phyloP scores from a whole-genome alignment of 78 protist genomes.

The slime mould (Dictyostelium discoideum) region DNA sequence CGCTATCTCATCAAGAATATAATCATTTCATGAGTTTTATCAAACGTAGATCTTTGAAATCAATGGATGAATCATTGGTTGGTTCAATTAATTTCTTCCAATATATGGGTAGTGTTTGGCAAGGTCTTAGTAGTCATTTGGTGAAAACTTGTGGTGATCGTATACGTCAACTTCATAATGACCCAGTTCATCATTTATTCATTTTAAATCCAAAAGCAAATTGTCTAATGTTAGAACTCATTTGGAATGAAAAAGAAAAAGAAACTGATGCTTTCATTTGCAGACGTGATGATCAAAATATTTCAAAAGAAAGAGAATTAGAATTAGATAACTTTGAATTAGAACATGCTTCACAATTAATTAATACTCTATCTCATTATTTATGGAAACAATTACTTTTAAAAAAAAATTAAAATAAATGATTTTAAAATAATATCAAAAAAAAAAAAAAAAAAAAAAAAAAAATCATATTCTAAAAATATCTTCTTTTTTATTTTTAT shows the following conservation, averaged over 20 bases:
- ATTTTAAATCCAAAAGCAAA: slow-evolving; percentile 62
- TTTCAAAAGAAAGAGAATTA: slow-evolving; percentile 18
- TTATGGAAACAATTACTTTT: slow-evolving; percentile 45
- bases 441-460: too few relatives aligned
- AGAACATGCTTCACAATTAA: slow-evolving; percentile 64
- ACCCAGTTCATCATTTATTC: slow-evolving; percentile 49
- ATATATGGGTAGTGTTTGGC: slow-evolving; percentile 72
- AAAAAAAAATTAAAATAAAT: not conserved
- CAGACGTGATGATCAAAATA: slow-evolving; percentile 53
- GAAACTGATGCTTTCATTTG: slow-evolving; percentile 73
- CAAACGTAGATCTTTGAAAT: slow-evolving; percentile 38
- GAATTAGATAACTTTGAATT: slow-evolving; percentile 47
- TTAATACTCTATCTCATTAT: slow-evolving; percentile 71
- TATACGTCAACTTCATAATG: slow-evolving; percentile 71
- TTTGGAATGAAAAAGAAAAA: slow-evolving; percentile 65
- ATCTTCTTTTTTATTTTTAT: too few relatives aligned
- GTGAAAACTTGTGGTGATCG: slow-evolving; percentile 77
- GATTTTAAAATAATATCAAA: not conserved
- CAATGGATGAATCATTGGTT: slow-evolving; percentile 41
- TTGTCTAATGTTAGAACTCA: slow-evolving; percentile 62
- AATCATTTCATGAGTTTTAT: slow-evolving; percentile 29
- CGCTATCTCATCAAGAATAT: slow-evolving; percentile 50
- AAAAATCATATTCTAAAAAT: too few relatives aligned
- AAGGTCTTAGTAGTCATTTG: slow-evolving; percentile 23
- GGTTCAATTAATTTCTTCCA: slow-evolving; percentile 37